Evolutionary conservation across 441 rosid species (phyloP).

Genomic region (Raphanus hybrid): DNA sequence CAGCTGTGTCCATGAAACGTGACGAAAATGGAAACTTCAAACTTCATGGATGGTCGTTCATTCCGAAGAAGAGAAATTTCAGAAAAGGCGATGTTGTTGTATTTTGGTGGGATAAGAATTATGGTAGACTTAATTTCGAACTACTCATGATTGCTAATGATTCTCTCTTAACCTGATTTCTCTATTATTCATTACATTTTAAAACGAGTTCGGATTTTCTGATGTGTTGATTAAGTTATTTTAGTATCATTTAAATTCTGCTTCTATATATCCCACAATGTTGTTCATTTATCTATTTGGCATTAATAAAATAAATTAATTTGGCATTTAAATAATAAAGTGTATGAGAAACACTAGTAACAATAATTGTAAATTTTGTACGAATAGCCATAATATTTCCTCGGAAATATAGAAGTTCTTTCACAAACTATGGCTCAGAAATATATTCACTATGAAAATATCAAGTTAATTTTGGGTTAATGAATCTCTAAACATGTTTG

Average conservation of each 20-base stretch:
- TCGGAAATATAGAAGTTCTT: no score
- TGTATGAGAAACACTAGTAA: no score
- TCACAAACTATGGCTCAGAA: no score
- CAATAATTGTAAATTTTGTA: no score
- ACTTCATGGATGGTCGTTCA: not conserved
- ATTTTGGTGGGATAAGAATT: not conserved
- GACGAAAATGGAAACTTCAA: not conserved
- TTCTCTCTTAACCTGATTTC: not conserved
- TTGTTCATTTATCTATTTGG: not conserved
- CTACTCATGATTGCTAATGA: not conserved
- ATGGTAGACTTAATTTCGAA: not conserved
- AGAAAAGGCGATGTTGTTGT: not conserved
- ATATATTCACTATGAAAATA: no score
- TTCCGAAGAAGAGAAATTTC: not conserved
- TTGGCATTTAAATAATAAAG: no score
- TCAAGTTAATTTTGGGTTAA: no score
- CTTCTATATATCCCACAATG: not conserved
- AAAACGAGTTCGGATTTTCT: not conserved
- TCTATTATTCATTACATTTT: not conserved
- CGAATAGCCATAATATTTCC: no score
- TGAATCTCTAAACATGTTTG: no score
- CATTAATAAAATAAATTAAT: no score
- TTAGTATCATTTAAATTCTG: not conserved
- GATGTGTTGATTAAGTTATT: not conserved
- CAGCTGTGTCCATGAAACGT: no score